Evolutionary conservation across 1,284 basidiomycete genomes (phyloP).

Genomic region (Ustilago trichophora): DNA sequence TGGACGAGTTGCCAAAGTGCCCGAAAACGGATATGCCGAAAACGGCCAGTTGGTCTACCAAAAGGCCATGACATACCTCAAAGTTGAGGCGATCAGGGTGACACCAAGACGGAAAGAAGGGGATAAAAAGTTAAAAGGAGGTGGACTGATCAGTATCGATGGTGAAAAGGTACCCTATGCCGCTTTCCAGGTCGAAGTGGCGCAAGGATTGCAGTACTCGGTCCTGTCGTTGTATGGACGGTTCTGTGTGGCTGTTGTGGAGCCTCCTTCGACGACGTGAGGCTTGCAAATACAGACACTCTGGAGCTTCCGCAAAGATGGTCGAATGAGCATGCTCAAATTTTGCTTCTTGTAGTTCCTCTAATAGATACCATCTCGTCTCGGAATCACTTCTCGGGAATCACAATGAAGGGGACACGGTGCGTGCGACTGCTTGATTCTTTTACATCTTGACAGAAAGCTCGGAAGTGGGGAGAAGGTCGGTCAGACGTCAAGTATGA

Average conservation of each 20-base stretch:
- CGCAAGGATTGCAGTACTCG: conserved; percentile 33
- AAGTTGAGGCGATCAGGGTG: conserved; percentile 61
- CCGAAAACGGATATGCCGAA: conserved; percentile 51
- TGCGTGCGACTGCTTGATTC: no score
- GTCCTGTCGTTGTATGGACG: conserved; percentile 46
- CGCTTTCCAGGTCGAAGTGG: conserved; percentile 82
- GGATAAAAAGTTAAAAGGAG: conserved; percentile 44
- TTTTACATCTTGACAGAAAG: no score
- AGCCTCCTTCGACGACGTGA: conserved; percentile 35
- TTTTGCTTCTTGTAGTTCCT: no score
- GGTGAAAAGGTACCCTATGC: conserved; percentile 84
- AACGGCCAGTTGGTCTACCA: conserved; percentile 55
- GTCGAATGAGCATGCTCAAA: no score
- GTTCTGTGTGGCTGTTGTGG: conserved; percentile 36
- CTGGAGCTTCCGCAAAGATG: no score
- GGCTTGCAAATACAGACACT: no score
- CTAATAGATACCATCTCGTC: no score
- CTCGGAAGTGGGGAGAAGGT: no score
- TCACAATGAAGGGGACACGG: no score
- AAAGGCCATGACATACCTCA: conserved; percentile 54
- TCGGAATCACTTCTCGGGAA: no score
- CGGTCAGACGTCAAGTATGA: no score
- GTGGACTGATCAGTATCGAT: conserved; percentile 71
- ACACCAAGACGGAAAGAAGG: conserved; percentile 50
- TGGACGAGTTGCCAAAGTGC: conserved; percentile 53